Conservation (phyloP, 2,329 filamentous ascomycete genomes). For the Nemania diffusa region DNA sequence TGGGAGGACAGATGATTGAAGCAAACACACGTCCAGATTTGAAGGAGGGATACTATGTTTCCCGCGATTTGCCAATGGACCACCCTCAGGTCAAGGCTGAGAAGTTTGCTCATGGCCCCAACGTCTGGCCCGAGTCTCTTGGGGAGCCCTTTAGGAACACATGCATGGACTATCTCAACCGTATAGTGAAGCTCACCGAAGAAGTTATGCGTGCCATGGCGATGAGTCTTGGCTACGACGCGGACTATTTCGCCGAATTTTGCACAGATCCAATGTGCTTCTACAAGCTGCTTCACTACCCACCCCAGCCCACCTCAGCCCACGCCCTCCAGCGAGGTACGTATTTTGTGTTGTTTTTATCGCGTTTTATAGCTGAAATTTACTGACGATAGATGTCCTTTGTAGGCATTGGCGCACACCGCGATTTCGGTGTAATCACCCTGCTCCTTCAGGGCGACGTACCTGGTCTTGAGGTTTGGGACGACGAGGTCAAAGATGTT, state of each 20-base stretch:
- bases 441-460: constrained; percentile 63
- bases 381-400: too few species aligned
- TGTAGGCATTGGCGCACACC: constrained; percentile 58
- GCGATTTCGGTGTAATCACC: constrained; percentile 67
- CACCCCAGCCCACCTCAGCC: constrained; percentile 52
- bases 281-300: constrained; percentile 61
- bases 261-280: constrained; percentile 56
- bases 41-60: constrained; percentile 52
- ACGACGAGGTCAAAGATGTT: constrained; percentile 39
- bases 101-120: constrained; percentile 55
- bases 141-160: constrained; percentile 52
- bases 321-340: constrained; percentile 20
- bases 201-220: constrained; percentile 56
- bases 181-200: constrained; percentile 53
- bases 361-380: too few species aligned
- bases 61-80: constrained; percentile 53
- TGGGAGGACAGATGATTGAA: constrained; percentile 32
- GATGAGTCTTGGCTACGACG: constrained; percentile 54
- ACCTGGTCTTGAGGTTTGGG: constrained; percentile 63
- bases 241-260: constrained; percentile 57
- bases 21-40: constrained; percentile 37
- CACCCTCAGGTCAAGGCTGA: constrained; percentile 56
- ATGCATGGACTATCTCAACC: constrained; percentile 54
- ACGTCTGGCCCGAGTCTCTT: constrained; percentile 56
- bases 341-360: constrained; percentile 43